A percentile compares a stretch with the other conserved stretches of the same genome.
Conservation (phyloP, 148 eudicot species). For the Selenicereus undatus region DNA sequence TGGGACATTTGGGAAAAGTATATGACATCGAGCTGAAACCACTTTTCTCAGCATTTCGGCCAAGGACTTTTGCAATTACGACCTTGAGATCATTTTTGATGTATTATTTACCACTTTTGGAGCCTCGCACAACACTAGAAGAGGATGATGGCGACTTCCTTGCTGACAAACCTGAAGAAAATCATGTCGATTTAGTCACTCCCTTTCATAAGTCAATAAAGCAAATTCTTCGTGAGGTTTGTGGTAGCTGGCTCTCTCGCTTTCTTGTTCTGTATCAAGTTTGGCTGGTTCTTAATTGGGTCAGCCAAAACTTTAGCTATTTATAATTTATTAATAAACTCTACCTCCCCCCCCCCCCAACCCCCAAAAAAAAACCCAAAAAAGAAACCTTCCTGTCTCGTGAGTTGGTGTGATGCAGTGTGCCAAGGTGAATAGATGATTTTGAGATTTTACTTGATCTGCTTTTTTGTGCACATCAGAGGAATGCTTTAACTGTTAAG, state of each 20-base stretch:
- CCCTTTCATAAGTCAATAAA: conserved; percentile 77
- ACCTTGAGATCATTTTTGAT: conserved; percentile 78
- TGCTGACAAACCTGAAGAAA: conserved; percentile 40
- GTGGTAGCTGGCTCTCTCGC: conserved; percentile 13
- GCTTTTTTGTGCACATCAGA: too few relatives aligned
- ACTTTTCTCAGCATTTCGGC: conserved; percentile 74
- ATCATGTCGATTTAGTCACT: conserved; percentile 61
- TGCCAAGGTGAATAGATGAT: too few relatives aligned
- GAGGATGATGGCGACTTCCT: conserved; percentile 78
- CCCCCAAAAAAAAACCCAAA: too few relatives aligned
- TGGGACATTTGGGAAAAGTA: conserved; percentile 43
- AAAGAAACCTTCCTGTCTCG: too few relatives aligned
- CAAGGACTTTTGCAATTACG: conserved; percentile 51
- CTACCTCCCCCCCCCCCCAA: not conserved
- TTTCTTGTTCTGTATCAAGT: not conserved
- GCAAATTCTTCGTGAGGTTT: conserved; percentile 79
- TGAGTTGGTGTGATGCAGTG: too few relatives aligned
- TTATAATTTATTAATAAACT: not conserved
- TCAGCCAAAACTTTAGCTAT: not conserved
- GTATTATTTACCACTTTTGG: conserved; percentile 79
- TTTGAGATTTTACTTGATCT: too few relatives aligned
- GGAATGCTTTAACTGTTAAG: too few relatives aligned
- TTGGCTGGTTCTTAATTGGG: not conserved
- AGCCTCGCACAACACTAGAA: conserved; percentile 51
- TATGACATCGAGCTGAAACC: conserved; percentile 63